Evolutionary conservation across 371 early-diverging fungal species (phyloP).

Genomic region (Mucor sp.): DNA sequence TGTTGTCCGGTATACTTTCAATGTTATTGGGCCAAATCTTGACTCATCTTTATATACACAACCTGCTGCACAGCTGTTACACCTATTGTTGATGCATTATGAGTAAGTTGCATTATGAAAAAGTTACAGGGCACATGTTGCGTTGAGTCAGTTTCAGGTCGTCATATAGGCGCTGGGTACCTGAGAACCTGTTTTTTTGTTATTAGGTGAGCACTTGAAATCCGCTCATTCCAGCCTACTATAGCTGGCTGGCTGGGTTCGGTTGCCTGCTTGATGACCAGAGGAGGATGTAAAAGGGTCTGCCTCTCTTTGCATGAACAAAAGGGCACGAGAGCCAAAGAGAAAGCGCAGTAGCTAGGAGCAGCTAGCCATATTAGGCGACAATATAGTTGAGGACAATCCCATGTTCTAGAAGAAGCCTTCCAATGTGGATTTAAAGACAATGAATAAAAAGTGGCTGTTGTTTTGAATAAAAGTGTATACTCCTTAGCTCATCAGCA

Average conservation of each 20-base stretch:
- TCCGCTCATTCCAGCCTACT: too few relatives aligned
- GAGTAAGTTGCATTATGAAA: too few relatives aligned
- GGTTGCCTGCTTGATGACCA: not conserved
- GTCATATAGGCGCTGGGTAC: not conserved
- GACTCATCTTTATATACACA: slow-evolving; percentile 17
- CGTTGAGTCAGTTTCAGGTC: not conserved
- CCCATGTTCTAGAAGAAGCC: not conserved
- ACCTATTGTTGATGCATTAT: not conserved
- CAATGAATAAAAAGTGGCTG: not conserved
- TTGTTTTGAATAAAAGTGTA: not conserved
- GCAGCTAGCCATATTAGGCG: not conserved
- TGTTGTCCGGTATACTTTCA: not conserved
- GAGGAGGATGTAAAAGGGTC: not conserved
- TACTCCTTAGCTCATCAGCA: not conserved
- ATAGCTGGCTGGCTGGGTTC: not conserved
- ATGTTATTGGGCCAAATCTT: slow-evolving; percentile 12
- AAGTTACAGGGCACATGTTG: not conserved
- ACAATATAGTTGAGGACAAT: not conserved
- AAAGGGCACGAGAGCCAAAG: too few relatives aligned
- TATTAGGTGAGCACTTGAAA: too few relatives aligned
- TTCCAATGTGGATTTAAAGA: not conserved
- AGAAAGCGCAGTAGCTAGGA: not conserved
- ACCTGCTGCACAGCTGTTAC: not conserved
- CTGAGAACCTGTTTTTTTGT: not conserved
- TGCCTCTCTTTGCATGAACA: not conserved